A percentile compares a stretch with the other conserved stretches of the same genome.
Evolutionary conservation across 805 yeast species (phyloP).

Genomic region (Danielozyma ontarioensis): DNA sequence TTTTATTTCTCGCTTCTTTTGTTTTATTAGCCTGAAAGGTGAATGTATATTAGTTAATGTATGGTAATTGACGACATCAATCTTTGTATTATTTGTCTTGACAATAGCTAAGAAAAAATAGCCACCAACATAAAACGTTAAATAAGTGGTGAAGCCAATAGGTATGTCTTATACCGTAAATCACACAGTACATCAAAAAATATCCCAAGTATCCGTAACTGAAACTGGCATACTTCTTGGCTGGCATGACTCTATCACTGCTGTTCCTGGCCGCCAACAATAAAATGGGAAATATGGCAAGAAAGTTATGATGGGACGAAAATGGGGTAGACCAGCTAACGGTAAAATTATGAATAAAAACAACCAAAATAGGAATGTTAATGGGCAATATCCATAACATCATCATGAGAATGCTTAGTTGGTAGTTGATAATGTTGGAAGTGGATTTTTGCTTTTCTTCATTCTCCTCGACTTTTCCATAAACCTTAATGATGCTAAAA

Average conservation of each 20-base stretch:
- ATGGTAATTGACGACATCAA: not conserved
- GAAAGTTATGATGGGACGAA: conserved; percentile 76
- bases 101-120: conserved; percentile 16
- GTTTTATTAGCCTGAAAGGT: conserved; percentile 3
- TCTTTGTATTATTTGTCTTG: not conserved
- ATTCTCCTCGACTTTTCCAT: conserved; percentile 1
- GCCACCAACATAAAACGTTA: conserved; percentile 57
- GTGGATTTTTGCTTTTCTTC: conserved; percentile 1
- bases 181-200: conserved; percentile 52
- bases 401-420: conserved; percentile 56
- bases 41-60: not conserved
- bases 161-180: conserved; percentile 78
- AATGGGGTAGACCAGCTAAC: conserved; percentile 81
- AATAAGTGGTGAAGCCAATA: conserved; percentile 79
- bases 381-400: conserved; percentile 79
- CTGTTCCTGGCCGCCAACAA: conserved; percentile 51
- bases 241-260: conserved; percentile 44
- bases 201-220: conserved; percentile 37
- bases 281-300: conserved; percentile 73
- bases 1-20: conserved; percentile 4
- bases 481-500: conserved; percentile 40
- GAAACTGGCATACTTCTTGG: conserved; percentile 10
- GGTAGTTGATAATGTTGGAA: conserved; percentile 48
- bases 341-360: conserved; percentile 74
- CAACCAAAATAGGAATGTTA: conserved; percentile 71